These are phyloP conservation scores for Paraleonurus japonicus DNA, from an alignment of 257 asterid species.

Conservation along the genomic window DNA sequence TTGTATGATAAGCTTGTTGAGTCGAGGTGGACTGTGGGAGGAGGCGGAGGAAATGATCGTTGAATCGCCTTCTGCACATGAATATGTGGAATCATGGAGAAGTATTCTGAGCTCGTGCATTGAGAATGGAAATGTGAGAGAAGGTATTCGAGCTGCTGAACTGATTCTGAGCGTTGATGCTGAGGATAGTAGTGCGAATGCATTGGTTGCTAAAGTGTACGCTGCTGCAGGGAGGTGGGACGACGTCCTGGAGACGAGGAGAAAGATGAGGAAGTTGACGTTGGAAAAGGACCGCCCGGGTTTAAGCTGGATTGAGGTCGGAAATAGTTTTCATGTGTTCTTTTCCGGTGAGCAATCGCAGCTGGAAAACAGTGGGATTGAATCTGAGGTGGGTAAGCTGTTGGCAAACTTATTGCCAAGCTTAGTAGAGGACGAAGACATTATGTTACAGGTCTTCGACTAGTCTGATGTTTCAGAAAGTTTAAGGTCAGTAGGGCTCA, in stretches of 20 bases:
- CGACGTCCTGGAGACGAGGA: conserved; percentile 52
- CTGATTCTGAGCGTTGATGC: conserved; percentile 39
- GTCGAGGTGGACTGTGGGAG: conserved; percentile 68
- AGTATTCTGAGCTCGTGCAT: conserved; percentile 59
- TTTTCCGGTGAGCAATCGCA: conserved; percentile 55
- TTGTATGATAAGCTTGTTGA: conserved; percentile 64
- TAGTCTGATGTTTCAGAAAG: background rate
- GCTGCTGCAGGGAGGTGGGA: conserved; percentile 71
- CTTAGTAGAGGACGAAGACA: background rate
- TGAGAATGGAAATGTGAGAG: conserved; percentile 39
- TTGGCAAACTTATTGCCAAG: conserved; percentile 34
- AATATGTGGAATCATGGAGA: conserved; percentile 61
- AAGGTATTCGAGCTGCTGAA: conserved; percentile 59
- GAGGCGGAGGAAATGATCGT: conserved; percentile 65
- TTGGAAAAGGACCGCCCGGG: conserved; percentile 62
- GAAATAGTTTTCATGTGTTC: conserved; percentile 45
- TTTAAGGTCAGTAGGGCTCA: too few species aligned
- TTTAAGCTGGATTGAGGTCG: conserved; percentile 68
- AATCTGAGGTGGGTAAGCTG: conserved; percentile 42
- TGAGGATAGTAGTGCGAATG: conserved; percentile 56
- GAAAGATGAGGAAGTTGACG: conserved; percentile 39
- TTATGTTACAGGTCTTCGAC: background rate
- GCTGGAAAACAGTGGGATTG: conserved; percentile 32
- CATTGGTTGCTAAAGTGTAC: conserved; percentile 54
- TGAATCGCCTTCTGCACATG: conserved; percentile 52